These are phyloP conservation scores for Chrysanthemum lavandulifolium DNA, from an alignment of 129 eudicot species.

Conservation along the genomic window DNA sequence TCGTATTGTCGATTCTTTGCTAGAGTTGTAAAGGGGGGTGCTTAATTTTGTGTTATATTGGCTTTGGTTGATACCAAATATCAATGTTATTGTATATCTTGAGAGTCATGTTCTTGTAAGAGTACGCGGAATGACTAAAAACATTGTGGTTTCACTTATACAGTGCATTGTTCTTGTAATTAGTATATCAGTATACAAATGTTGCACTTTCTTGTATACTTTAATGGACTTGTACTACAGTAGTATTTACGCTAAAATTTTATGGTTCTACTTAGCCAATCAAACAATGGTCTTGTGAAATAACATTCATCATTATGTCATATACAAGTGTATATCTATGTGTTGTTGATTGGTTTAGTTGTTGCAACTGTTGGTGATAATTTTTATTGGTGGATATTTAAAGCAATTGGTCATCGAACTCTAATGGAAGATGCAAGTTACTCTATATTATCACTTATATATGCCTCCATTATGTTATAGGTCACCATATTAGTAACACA, in stretches of 20 bases:
- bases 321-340: too few species aligned
- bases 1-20: slow-evolving; percentile 26
- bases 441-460: too few species aligned
- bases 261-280: not conserved
- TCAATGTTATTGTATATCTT: slow-evolving; percentile 18
- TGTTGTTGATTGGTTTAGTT: too few species aligned
- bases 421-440: too few species aligned
- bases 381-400: too few species aligned
- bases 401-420: too few species aligned
- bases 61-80: slow-evolving; percentile 17
- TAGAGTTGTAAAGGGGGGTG: slow-evolving; percentile 26
- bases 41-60: slow-evolving; percentile 16
- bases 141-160: slow-evolving; percentile 3
- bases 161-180: not conserved
- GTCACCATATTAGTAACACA: too few species aligned
- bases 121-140: slow-evolving; percentile 18
- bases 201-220: not conserved
- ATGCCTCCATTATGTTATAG: too few species aligned
- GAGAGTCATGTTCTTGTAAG: not conserved
- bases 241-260: too few species aligned
- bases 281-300: not conserved
- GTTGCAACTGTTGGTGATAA: too few species aligned
- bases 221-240: not conserved
- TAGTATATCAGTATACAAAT: not conserved
- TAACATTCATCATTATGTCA: too few species aligned